Evolutionary conservation across 2,329 filamentous ascomycete species (phyloP), one percentile per base, ranked within the genome.

Genomic region (Diaporthe eres): DNA sequence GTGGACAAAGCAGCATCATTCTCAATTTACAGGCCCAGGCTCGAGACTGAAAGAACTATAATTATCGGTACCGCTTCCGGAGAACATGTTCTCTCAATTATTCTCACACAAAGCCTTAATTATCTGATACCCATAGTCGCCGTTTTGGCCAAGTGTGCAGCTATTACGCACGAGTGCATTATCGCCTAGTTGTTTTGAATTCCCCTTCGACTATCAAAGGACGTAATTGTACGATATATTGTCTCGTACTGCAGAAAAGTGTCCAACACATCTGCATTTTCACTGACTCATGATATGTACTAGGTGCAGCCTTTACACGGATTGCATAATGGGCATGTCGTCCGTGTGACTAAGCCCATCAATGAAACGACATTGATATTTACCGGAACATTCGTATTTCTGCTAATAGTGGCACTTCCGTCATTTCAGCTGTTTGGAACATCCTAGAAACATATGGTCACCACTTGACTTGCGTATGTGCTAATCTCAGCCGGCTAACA

Each of bases 51-150:
- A 72, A 72, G 70, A 37, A 42, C 13, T 61, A 0, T 4, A n/a
- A 22, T 39, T 22, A 4, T 42, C 44, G 15, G 34, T 10, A 63
- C 61, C 61, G 61, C 57, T 61, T 72, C 70, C 70, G 70, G 70
- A 39, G 44, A 19, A 3, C 19, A 31, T 49, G 28, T 44, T 22
- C 25, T 37, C 31, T 67, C 12, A n/a, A 61, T 13, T 49, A 1
- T 31, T 15, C 2, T 10, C 6, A 15, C 15, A 70, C 49, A 70
- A 70, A 70, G 63, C 39, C 17, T 65, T 4, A 47, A 31, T 1
- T 5, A 44, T 22, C 13, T n/a, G 12, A 42, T 28, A 10, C 25
- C n/a, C 0, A 31, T 39, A 12, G 15, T 15, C 5, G 15, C 19
- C 28, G 28, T 13, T 51, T 12, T 34, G 42, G 17, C 28, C 25